phyloP scores from a whole-genome alignment of 805 yeast genomes.

The Metschnikowia santaceciliae region DNA sequence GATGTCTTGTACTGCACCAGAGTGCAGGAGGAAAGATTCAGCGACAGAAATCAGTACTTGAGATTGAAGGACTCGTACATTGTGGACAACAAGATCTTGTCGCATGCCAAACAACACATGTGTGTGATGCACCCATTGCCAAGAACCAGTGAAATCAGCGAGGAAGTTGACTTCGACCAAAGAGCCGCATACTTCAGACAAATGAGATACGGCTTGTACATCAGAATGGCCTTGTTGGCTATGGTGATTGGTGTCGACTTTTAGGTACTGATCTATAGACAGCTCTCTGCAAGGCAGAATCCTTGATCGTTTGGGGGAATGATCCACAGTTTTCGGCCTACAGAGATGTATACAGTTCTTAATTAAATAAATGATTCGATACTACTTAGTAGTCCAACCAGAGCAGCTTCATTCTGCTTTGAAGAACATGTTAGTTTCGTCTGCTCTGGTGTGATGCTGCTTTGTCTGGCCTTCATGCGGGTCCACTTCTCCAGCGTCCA shows the following conservation, averaged over 20 bases:
- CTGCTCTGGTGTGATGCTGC: conserved; percentile 5
- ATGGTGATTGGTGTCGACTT: conserved; percentile 96
- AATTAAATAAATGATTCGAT: not conserved
- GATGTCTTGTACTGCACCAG: conserved; percentile 98
- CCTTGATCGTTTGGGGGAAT: conserved; percentile 19
- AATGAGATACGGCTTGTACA: conserved; percentile 97
- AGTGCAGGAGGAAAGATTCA: conserved; percentile 95
- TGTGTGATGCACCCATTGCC: conserved; percentile 99
- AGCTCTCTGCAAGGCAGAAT: not conserved
- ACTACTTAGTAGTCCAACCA: too few relatives aligned
- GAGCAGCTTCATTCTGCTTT: conserved; percentile 5
- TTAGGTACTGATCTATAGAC: conserved; percentile 23
- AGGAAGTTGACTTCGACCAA: conserved; percentile 98
- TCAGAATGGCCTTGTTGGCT: conserved; percentile 97
- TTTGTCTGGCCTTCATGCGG: not conserved
- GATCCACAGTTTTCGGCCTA: not conserved
- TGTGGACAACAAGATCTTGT: conserved; percentile 86
- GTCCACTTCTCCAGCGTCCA: not conserved
- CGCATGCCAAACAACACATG: conserved; percentile 96
- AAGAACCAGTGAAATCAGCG: conserved; percentile 92
- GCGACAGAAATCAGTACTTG: conserved; percentile 69
- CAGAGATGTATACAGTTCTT: not conserved
- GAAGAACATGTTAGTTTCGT: conserved; percentile 17
- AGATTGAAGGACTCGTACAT: conserved; percentile 86
- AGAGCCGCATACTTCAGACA: conserved; percentile 99